These are phyloP conservation scores for Croton setiger DNA, from an alignment of 441 rosid species.

Conservation along the genomic window DNA sequence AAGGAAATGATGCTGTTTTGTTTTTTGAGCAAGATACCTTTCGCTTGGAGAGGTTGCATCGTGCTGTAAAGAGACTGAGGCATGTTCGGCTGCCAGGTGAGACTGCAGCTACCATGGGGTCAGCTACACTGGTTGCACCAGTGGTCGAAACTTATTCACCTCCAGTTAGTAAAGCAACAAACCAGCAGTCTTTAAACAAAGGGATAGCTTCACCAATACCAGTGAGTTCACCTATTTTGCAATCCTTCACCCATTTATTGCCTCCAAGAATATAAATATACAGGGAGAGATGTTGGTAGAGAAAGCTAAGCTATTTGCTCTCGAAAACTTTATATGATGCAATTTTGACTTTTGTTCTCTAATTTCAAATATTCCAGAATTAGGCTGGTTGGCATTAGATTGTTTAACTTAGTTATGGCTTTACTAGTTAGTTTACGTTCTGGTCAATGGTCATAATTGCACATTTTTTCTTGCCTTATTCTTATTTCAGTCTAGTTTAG, in stretches of 20 bases:
- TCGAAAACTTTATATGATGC: not conserved
- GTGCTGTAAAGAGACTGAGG: constrained; percentile 60
- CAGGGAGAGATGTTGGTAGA: constrained; percentile 19
- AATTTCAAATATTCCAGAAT: not conserved
- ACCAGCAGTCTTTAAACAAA: constrained; percentile 33
- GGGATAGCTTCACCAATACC: constrained; percentile 23
- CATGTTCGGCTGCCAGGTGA: constrained; percentile 66
- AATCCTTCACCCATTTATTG: not conserved
- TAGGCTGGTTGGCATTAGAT: not conserved
- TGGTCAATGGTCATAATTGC: not conserved
- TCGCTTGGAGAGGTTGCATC: constrained; percentile 67
- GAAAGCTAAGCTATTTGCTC: constrained; percentile 12
- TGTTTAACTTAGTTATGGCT: not conserved
- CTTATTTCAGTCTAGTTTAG: not conserved
- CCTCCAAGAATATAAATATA: constrained; percentile 16
- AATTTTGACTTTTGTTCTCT: not conserved
- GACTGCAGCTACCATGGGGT: constrained; percentile 34
- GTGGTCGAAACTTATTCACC: constrained; percentile 41
- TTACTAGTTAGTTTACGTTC: not conserved
- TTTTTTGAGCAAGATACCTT: constrained; percentile 72
- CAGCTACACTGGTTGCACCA: constrained; percentile 31
- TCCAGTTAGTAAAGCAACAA: constrained; percentile 38
- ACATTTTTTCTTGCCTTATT: not conserved
- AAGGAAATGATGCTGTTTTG: constrained; percentile 68
- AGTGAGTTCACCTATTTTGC: constrained; percentile 29